Evolutionary conservation across 1,284 basidiomycete genomes (phyloP).

Genomic region (Heliocybe sulcata): DNA sequence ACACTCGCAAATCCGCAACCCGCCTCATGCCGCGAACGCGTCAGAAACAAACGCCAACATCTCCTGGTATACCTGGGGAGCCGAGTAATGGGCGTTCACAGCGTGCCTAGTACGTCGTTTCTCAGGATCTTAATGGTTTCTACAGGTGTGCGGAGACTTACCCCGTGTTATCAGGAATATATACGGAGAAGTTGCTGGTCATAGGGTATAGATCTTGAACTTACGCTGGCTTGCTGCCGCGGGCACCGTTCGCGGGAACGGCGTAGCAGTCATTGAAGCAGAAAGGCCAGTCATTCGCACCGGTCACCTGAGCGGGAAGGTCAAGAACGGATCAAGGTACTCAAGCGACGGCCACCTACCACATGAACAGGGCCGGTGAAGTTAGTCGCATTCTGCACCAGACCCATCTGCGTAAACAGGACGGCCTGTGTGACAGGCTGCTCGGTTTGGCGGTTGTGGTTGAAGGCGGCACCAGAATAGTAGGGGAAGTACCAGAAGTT

Average conservation of each 20-base stretch:
- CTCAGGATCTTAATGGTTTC: no score
- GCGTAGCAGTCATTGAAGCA: slow-evolving; percentile 13
- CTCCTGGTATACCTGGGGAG: neutral
- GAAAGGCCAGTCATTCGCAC: slow-evolving; percentile 12
- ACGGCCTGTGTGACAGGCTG: slow-evolving; percentile 13
- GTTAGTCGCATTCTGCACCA: slow-evolving; percentile 8
- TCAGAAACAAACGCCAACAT: neutral
- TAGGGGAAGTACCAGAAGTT: slow-evolving; percentile 13
- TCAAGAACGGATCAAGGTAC: neutral
- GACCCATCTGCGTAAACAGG: slow-evolving; percentile 9
- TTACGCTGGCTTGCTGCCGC: slow-evolving; percentile 7
- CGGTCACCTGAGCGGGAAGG: slow-evolving; percentile 9
- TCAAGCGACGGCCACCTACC: neutral
- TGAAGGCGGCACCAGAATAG: slow-evolving; percentile 7
- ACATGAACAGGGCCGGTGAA: slow-evolving; percentile 11
- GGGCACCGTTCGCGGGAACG: slow-evolving; percentile 8
- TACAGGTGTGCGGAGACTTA: neutral
- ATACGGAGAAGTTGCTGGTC: slow-evolving; percentile 10
- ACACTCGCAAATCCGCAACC: neutral
- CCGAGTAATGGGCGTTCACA: neutral
- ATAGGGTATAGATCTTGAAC: slow-evolving; percentile 10
- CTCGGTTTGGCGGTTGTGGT: slow-evolving; percentile 7
- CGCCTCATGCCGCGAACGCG: neutral
- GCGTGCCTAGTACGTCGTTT: neutral
- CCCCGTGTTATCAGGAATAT: slow-evolving; percentile 9